Conservation (phyloP, 306 rosid species). For the Biancaea sappan region DNA sequence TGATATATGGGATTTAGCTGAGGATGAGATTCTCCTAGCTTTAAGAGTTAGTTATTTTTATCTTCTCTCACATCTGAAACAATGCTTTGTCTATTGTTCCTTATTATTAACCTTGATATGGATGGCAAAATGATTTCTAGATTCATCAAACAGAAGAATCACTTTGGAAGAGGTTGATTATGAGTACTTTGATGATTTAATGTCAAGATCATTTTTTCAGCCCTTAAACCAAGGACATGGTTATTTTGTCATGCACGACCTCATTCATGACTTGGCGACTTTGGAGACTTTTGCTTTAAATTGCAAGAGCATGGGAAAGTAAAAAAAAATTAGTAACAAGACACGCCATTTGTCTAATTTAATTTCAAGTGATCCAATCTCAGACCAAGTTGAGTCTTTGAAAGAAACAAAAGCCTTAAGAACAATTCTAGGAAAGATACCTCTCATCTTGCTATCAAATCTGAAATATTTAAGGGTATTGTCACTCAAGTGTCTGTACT, state of each 20-base stretch:
- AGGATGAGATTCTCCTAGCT: background rate
- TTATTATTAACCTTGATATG: background rate
- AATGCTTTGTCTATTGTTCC: conserved; percentile 25
- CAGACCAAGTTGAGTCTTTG: background rate
- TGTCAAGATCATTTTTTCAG: conserved; percentile 9
- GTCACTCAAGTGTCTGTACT: background rate
- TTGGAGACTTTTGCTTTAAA: background rate
- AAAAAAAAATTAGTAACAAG: background rate
- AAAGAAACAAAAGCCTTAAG: background rate
- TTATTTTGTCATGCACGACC: conserved; percentile 25
- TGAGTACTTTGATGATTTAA: conserved; percentile 11
- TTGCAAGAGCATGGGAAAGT: background rate
- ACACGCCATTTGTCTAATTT: conserved; percentile 18
- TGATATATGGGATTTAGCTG: background rate
- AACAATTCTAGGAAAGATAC: background rate
- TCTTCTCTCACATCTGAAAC: conserved; percentile 12
- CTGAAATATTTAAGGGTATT: background rate
- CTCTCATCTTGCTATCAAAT: background rate
- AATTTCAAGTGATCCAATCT: background rate
- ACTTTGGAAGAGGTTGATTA: conserved; percentile 19
- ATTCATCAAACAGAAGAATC: background rate
- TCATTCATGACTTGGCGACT: background rate
- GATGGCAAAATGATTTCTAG: background rate
- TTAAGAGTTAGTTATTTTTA: background rate
- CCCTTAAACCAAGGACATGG: too few species aligned